Evolutionary conservation across 192 early-diverging fungal species (phyloP).

Genomic region (Dissophora ornata): DNA sequence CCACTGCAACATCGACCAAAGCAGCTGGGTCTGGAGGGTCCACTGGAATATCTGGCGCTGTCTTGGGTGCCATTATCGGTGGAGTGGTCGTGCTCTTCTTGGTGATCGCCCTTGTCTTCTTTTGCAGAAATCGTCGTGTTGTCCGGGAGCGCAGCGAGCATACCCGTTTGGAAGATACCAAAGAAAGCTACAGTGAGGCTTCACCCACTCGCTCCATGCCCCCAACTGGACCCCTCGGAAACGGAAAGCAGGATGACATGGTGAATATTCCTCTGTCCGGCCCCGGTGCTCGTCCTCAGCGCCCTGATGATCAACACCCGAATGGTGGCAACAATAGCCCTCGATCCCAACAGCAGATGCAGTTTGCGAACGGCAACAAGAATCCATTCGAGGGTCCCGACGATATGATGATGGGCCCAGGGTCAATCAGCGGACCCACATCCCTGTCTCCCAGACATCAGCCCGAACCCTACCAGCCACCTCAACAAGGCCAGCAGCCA

Average conservation of each 20-base stretch:
- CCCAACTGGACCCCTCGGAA: not conserved
- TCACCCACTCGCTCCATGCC: constrained; percentile 6
- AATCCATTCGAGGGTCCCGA: constrained; percentile 45
- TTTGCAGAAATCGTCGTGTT: constrained; percentile 32
- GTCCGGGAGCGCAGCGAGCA: constrained; percentile 26
- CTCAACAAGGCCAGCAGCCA: constrained; percentile 21
- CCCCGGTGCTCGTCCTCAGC: not conserved
- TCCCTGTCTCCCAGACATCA: constrained; percentile 36
- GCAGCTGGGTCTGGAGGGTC: not conserved
- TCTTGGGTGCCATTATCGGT: constrained; percentile 40
- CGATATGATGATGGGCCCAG: constrained; percentile 6
- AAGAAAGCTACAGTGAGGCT: constrained; percentile 22
- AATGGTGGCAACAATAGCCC: no score
- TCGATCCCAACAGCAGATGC: constrained; percentile 39
- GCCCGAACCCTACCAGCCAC: constrained; percentile 26
- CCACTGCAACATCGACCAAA: not conserved
- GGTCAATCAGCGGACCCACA: not conserved
- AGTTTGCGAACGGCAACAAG: constrained; percentile 16
- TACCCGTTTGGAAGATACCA: constrained; percentile 27
- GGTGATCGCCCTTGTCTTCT: constrained; percentile 35
- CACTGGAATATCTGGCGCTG: constrained; percentile 34
- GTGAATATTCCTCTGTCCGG: constrained; percentile 14
- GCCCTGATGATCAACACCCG: not conserved
- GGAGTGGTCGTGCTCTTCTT: constrained; percentile 29
- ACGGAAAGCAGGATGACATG: constrained; percentile 12